Conservation (phyloP, 2,329 filamentous ascomycete species). For the Sclerotinia spermophila region DNA sequence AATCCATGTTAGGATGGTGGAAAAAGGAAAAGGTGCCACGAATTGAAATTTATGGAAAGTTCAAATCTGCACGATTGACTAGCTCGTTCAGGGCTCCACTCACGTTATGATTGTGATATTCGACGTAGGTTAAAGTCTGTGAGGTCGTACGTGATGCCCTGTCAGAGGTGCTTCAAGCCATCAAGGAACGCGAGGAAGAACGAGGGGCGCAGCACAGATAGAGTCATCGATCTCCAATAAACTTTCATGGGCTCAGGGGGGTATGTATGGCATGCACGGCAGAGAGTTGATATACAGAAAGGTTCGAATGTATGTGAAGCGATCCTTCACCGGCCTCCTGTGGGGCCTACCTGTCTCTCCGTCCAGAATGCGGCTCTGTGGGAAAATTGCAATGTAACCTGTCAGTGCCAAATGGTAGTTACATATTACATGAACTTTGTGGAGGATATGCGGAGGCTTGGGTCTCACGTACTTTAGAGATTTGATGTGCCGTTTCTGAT, state of each 20-base stretch:
- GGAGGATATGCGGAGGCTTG: constrained; percentile 10
- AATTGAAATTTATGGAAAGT: neutral
- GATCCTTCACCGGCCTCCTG: constrained; percentile 13
- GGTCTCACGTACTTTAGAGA: neutral
- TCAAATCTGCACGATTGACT: constrained; percentile 7
- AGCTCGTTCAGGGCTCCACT: neutral
- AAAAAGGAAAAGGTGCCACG: neutral
- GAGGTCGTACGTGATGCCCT: neutral
- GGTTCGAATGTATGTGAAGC: neutral
- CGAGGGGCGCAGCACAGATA: constrained; percentile 7
- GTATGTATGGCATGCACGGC: constrained; percentile 9
- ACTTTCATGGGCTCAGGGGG: neutral
- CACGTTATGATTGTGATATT: neutral
- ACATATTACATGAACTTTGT: constrained; percentile 13
- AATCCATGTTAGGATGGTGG: neutral
- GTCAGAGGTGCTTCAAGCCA: neutral
- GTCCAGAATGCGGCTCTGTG: constrained; percentile 8
- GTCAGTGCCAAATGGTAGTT: neutral
- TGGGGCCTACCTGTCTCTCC: neutral
- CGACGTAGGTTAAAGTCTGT: neutral
- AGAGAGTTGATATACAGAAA: neutral
- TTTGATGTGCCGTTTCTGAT: neutral
- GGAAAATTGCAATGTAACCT: neutral
- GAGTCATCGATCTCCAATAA: neutral
- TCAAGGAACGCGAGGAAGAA: neutral